A percentile compares a stretch with the other conserved stretches of the same genome.
Evolutionary conservation across 768 basidiomycete genomes (phyloP).

Genomic region (Hygrophoropsis aurantiaca): DNA sequence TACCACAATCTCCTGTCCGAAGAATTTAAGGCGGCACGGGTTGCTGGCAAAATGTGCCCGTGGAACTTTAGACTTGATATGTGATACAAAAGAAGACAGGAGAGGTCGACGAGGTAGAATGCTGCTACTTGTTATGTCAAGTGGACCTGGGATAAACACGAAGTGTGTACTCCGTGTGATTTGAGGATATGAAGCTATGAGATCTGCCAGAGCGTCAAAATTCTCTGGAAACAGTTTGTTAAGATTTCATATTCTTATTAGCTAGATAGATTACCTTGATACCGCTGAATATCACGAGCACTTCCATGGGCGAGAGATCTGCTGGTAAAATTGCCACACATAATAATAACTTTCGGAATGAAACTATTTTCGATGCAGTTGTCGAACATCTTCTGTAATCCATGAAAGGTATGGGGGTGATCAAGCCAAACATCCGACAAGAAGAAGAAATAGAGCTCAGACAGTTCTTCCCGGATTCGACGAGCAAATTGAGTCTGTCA

Average conservation of each 20-base stretch:
- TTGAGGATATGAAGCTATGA: slow-evolving; percentile 77
- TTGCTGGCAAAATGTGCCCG: slow-evolving; percentile 84
- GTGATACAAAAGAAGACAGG: slow-evolving; percentile 69
- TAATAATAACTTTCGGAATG: slow-evolving; percentile 84
- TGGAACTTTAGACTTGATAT: slow-evolving; percentile 71
- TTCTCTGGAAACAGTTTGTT: slow-evolving; percentile 56
- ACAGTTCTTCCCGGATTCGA: slow-evolving; percentile 65
- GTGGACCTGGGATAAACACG: slow-evolving; percentile 91
- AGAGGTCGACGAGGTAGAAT: slow-evolving; percentile 81
- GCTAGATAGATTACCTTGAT: slow-evolving; percentile 61
- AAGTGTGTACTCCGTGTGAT: slow-evolving; percentile 84
- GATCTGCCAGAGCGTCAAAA: slow-evolving; percentile 83
- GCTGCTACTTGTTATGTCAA: slow-evolving; percentile 82
- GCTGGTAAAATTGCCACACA: slow-evolving; percentile 95
- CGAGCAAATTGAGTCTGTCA: slow-evolving; percentile 57
- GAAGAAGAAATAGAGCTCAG: slow-evolving; percentile 86
- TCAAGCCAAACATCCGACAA: slow-evolving; percentile 97
- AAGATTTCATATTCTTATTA: background rate
- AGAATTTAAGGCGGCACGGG: slow-evolving; percentile 93
- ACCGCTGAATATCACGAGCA: slow-evolving; percentile 74
- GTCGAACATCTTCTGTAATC: slow-evolving; percentile 84
- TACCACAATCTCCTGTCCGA: slow-evolving; percentile 92
- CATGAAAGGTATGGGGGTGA: slow-evolving; percentile 75
- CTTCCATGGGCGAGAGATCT: slow-evolving; percentile 78
- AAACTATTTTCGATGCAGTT: slow-evolving; percentile 85